Evolutionary conservation across 768 basidiomycete species (phyloP).

Genomic region (Tricholoma matsutake): DNA sequence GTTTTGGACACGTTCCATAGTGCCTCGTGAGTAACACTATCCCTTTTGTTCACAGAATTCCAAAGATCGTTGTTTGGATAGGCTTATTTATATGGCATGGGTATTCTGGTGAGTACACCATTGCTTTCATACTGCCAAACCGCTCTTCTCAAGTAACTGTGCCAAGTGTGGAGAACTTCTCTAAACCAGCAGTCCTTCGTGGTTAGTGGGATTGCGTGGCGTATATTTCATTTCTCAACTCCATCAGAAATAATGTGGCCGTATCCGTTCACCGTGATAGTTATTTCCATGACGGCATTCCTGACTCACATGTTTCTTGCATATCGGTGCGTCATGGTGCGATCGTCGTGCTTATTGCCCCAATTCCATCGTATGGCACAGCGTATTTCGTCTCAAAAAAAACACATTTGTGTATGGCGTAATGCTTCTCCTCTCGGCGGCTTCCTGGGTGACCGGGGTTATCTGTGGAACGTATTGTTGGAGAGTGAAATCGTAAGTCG

Average conservation of each 20-base stretch:
- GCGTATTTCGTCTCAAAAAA: constrained; percentile 11
- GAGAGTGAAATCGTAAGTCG: constrained; percentile 5
- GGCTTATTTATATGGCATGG: constrained; percentile 15
- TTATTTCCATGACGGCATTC: constrained; percentile 13
- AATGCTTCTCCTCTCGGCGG: not conserved
- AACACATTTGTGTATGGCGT: not conserved
- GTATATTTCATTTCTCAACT: not conserved
- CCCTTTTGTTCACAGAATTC: not conserved
- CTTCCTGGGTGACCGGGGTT: constrained; percentile 3
- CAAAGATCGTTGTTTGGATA: not conserved
- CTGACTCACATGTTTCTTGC: constrained; percentile 17
- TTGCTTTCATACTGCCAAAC: not conserved
- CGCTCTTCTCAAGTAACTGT: not conserved
- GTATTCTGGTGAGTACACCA: constrained; percentile 6
- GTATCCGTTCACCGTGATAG: constrained; percentile 12
- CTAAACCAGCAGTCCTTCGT: constrained; percentile 11
- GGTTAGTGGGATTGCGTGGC: constrained; percentile 10
- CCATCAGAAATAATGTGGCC: constrained; percentile 10
- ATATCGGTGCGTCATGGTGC: constrained; percentile 12
- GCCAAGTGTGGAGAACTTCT: constrained; percentile 19
- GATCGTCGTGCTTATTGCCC: not conserved
- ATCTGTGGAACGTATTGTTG: constrained; percentile 3
- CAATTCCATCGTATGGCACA: not conserved
- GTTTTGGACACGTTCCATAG: constrained; percentile 11
- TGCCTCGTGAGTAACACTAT: constrained; percentile 4